Conservation (phyloP, 1,284 basidiomycete genomes). For the Ceratobasidium papillatum region DNA sequence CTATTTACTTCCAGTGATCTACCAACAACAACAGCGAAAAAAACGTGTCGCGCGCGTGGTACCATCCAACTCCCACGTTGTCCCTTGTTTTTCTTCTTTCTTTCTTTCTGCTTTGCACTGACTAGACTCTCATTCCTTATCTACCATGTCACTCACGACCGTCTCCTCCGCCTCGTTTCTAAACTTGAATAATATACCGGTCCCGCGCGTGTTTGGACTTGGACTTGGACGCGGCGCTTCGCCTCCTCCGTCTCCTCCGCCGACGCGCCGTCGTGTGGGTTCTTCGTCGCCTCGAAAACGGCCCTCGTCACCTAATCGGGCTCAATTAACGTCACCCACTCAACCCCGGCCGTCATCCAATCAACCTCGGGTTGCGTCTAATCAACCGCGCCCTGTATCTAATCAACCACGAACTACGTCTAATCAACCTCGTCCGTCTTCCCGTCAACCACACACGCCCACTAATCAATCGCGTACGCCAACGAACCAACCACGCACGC, state of each 20-base stretch:
- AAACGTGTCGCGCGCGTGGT: slow-evolving; percentile 18
- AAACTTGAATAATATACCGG: slow-evolving; percentile 10
- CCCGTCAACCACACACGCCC: not conserved
- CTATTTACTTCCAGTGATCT: not conserved
- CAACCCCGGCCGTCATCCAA: not conserved
- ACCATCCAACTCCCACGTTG: not conserved
- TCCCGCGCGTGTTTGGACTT: slow-evolving; percentile 27
- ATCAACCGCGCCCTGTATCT: too few species aligned
- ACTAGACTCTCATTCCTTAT: slow-evolving; percentile 15
- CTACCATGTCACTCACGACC: slow-evolving; percentile 33
- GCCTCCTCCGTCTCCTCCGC: slow-evolving; percentile 20
- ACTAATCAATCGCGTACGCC: not conserved
- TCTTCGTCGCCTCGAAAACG: slow-evolving; percentile 17
- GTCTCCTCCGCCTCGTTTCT: slow-evolving; percentile 32
- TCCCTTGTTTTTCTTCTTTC: not conserved
- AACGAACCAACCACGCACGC: not conserved
- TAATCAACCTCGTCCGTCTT: not conserved
- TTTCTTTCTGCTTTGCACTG: not conserved
- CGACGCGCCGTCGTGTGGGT: not conserved
- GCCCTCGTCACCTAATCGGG: not conserved
- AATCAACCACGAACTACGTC: too few species aligned
- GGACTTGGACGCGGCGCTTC: slow-evolving; percentile 18
- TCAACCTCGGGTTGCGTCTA: not conserved
- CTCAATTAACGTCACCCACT: not conserved
- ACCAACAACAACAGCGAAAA: not conserved